Conservation (phyloP, 768 basidiomycete genomes). For the Termitomyces sp. region DNA sequence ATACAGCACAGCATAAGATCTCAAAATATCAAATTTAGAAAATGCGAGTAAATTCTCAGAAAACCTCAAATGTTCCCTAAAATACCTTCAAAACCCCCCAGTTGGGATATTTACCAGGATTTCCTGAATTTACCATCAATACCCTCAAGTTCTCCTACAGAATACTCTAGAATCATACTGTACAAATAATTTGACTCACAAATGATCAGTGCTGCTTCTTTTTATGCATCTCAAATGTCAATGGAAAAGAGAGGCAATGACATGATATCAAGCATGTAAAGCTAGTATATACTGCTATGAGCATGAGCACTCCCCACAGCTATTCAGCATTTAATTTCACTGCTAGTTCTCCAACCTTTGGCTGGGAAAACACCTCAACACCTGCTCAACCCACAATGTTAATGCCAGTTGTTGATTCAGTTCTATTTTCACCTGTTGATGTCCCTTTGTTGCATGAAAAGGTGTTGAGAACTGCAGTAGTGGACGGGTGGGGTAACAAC, state of each 20-base stretch:
- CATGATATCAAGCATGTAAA: no score
- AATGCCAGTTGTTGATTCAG: not conserved
- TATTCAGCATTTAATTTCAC: not conserved
- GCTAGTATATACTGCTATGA: not conserved
- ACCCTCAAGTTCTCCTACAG: not conserved
- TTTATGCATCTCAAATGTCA: not conserved
- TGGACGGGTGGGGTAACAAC: not conserved
- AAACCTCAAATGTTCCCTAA: not conserved
- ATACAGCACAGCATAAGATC: slow-evolving; percentile 21
- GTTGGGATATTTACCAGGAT: not conserved
- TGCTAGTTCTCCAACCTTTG: not conserved
- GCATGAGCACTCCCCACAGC: not conserved
- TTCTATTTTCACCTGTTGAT: not conserved
- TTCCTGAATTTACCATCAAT: not conserved
- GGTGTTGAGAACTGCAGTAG: not conserved
- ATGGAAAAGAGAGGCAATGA: no score
- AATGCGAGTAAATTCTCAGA: not conserved
- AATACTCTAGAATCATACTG: not conserved
- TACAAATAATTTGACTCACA: no score
- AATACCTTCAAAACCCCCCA: not conserved
- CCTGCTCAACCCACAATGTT: not conserved
- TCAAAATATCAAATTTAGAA: not conserved
- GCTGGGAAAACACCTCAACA: not conserved
- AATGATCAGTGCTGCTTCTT: no score
- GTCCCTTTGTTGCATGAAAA: not conserved